Base-by-base conservation (phyloP, 1,284 basidiomycete species). In the Pulveroboletus sp. region DNA sequence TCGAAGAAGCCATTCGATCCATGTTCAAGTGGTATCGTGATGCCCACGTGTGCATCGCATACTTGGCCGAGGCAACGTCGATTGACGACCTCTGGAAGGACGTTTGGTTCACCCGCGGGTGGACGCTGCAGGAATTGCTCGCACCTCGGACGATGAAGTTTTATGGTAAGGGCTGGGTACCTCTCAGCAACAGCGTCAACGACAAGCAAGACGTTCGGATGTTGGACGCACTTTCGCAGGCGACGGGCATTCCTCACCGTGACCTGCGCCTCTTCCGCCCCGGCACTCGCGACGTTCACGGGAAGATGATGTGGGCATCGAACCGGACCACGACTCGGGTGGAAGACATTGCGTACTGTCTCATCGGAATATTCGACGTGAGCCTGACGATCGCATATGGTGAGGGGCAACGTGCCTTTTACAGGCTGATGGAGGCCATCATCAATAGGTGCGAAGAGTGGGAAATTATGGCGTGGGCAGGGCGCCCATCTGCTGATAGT, bases 11-110 rank as follows among this genome's bases (percentile, higher is more conserved):
- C 0, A 69, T 69, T 29, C 69, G 70, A 17, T 69, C 71, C 25
- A 72, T 69, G 68, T 69, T 69, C 56, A 72, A 68, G 52, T 69
- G 71, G 71, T 69, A 69, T 43, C 68, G 64, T 5, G 65, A 69
- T 3, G 33, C 69, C 5, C 49, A 73, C 29, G 56, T 67, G 10
- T 73, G 71, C 58, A 71, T 69, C 33, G 71, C 71, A 22, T 73
- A 71, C 65, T 33, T 69, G 57, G 62, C 71, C 2, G 69, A 72
- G 25, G 63, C 67, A 18, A 70, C 66, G 5, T 67, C 69, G 1
- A 29, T 63, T 0, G 68, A 71, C 3, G 68, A 72, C 44, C 55
- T 72, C 10, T 40, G 52, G 17, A 11, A 64, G n/a, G 71, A 70
- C 11, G 62, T 72, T n/a, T 69, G 71, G 71, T 73, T 69, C 49